These are phyloP conservation scores for Lactifluus pinguis DNA, from an alignment of 768 basidiomycete genomes.

Conservation along the genomic window DNA sequence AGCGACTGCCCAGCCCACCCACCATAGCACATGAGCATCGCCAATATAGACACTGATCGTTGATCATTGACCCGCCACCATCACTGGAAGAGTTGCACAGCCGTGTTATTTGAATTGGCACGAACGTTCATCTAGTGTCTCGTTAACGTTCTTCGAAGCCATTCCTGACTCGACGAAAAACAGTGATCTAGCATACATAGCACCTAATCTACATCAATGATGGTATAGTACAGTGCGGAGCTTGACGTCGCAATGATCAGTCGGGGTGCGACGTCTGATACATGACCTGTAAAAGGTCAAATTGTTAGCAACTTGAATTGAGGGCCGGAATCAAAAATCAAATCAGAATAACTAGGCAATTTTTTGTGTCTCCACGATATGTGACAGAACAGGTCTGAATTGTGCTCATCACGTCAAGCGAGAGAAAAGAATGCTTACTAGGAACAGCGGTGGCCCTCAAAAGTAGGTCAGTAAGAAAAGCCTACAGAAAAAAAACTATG, in stretches of 20 bases:
- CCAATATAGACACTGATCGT: too few relatives aligned
- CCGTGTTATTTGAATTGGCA: neutral
- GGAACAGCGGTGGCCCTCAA: neutral
- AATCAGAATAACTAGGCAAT: conserved; percentile 40
- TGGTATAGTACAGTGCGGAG: neutral
- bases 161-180: neutral
- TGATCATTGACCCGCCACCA: too few relatives aligned
- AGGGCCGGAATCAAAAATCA: neutral
- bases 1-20: too few relatives aligned
- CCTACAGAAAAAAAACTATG: conserved; percentile 10
- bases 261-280: neutral
- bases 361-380: conserved; percentile 43
- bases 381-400: conserved; percentile 64
- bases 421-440: conserved; percentile 16
- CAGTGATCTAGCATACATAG: conserved; percentile 2
- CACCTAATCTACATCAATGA: conserved; percentile 12
- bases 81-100: neutral
- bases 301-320: neutral
- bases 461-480: too few relatives aligned
- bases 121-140: neutral
- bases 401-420: conserved; percentile 36
- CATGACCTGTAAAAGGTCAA: neutral
- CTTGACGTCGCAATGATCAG: neutral
- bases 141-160: neutral
- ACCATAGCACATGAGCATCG: too few relatives aligned